Conservation (phyloP, 257 asterid genomes). For the Mitragyna speciosa region DNA sequence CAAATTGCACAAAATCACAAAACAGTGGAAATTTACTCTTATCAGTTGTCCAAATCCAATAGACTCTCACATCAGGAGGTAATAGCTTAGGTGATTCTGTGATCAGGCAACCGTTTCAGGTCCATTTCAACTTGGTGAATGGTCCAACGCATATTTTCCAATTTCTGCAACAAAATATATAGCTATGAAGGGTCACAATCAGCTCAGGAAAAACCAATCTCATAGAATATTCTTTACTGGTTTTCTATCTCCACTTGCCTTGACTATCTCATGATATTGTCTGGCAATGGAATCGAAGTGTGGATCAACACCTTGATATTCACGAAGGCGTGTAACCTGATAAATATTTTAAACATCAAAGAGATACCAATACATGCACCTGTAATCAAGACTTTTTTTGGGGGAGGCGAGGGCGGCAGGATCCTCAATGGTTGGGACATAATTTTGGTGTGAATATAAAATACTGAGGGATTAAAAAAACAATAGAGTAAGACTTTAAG, state of each 20-base stretch:
- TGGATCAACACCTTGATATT: constrained; percentile 98
- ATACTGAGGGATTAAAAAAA: too few species aligned
- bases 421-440: neutral
- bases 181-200: neutral
- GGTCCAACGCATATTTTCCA: constrained; percentile 96
- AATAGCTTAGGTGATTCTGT: constrained; percentile 36
- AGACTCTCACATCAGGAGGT: neutral
- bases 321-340: constrained; percentile 85
- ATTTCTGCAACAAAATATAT: constrained; percentile 53
- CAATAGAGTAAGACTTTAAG: neutral
- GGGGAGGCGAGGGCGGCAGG: too few species aligned
- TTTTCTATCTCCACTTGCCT: constrained; percentile 44
- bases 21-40: neutral
- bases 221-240: neutral
- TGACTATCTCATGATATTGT: constrained; percentile 91
- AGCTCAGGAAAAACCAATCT: neutral
- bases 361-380: neutral
- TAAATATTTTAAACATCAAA: constrained; percentile 4
- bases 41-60: neutral
- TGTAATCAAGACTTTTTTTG: neutral
- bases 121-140: constrained; percentile 98
- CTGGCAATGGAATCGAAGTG: constrained; percentile 91
- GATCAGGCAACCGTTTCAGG: constrained; percentile 77
- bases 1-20: neutral
- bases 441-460: too few species aligned